Evolutionary conservation across 1,284 basidiomycete genomes (phyloP), one percentile per base, ranked within the genome.

Genomic region (Microbotryum saponariae): DNA sequence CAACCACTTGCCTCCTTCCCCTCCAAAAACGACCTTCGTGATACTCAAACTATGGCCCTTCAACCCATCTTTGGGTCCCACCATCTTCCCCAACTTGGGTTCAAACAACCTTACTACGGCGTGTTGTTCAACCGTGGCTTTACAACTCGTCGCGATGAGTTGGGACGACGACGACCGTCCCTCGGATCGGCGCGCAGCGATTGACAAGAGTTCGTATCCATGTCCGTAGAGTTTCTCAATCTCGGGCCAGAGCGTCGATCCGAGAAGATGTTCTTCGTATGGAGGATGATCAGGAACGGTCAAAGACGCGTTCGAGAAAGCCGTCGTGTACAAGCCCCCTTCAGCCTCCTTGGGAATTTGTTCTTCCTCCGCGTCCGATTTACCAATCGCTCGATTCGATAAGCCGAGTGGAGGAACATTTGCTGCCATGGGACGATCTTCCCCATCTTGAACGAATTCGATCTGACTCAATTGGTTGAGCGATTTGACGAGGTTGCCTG

Each of bases 191-290:
- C 37, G 37, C 0, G 85, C 80, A 0, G 85, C 83, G 4, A 94
- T 77, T 0, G 87, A 82, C 58, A 91, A 86, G 5, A 91, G 87
- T 81, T 98, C 96, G 73, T 97, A 97, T 42, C 92, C 92, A 76
- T 98, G 96, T 1, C 94, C 96, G 74, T 97, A 99, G 3, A 99
- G 79, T 75, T 98, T 99, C 73, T 98, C 94, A 1, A 86, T 71
- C 77, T 98, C 96, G 0, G 94, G 94, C 96, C 96, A 99, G 0
- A 98, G 81, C 0, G 94, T 97, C 16, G 83, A 82, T 0, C 85
- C 82, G 0, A 89, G 85, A 1, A 98, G 81, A 75, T 81, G 78
- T 59, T 81, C 81, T 66, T 82, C 80, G 3, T 77, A 77, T 1
- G 81, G 80, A 12, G 81, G 75, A n/a, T 72, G 64, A 7, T 47